Percentiles rank a stretch among this genome's conserved stretches.
phyloP scores from a whole-genome alignment of 2,329 filamentous ascomycete genomes.

The Zarea fungicola region DNA sequence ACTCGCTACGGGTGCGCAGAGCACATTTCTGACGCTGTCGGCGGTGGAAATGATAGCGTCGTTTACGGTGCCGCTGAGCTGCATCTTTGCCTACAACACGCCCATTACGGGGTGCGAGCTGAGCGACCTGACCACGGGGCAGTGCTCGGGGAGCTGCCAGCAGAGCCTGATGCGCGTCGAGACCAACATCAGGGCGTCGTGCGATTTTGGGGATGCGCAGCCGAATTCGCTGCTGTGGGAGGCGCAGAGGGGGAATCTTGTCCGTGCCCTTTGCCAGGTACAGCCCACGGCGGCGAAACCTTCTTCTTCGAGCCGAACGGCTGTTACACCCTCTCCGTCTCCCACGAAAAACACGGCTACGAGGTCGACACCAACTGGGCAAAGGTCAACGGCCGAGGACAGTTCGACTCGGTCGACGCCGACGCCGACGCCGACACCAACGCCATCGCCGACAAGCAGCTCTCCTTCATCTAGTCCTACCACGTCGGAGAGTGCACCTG shows the following conservation, averaged over 20 bases:
- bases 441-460: not conserved
- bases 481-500: constrained; percentile 6
- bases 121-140: constrained; percentile 31
- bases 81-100: constrained; percentile 37
- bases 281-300: too few relatives aligned
- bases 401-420: not conserved
- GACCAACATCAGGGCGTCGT: constrained; percentile 24
- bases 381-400: not conserved
- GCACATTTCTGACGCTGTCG: constrained; percentile 26
- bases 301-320: too few relatives aligned
- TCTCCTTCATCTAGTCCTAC: not conserved
- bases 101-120: constrained; percentile 33
- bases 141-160: constrained; percentile 35
- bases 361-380: too few relatives aligned
- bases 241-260: constrained; percentile 31
- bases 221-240: constrained; percentile 31
- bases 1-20: not conserved
- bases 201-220: constrained; percentile 20
- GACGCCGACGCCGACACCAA: not conserved
- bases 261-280: constrained; percentile 30
- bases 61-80: constrained; percentile 30
- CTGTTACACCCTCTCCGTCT: not conserved
- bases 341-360: too few relatives aligned
- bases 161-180: constrained; percentile 24
- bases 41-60: constrained; percentile 37